Evolutionary conservation across 148 eudicot species (phyloP).

Genomic region (Spergularia bocconei): DNA sequence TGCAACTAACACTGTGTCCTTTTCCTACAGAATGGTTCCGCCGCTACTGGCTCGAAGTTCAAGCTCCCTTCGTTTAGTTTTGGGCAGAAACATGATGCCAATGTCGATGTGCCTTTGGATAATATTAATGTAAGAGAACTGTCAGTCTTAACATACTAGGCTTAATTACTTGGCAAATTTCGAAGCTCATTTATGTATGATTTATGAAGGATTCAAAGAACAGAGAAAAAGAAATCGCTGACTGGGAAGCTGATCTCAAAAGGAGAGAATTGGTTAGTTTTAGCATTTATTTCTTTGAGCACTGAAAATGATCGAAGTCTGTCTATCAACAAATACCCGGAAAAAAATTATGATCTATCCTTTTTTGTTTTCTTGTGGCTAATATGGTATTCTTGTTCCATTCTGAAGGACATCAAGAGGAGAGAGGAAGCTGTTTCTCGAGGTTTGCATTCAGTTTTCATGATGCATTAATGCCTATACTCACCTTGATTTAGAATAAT

Average conservation of each 20-base stretch:
- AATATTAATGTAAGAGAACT: slow-evolving; percentile 55
- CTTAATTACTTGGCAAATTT: slow-evolving; percentile 11
- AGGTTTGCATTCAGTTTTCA: slow-evolving; percentile 23
- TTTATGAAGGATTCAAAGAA: slow-evolving; percentile 65
- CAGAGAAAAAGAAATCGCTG: slow-evolving; percentile 58
- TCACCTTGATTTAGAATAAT: neutral
- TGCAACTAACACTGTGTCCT: neutral
- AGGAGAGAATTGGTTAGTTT: slow-evolving; percentile 61
- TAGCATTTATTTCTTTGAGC: neutral
- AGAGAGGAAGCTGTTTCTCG: slow-evolving; percentile 49
- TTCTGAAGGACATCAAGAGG: slow-evolving; percentile 46
- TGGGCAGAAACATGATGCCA: slow-evolving; percentile 97
- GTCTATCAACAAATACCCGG: neutral
- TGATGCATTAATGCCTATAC: neutral
- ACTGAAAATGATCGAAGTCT: neutral
- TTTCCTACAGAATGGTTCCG: slow-evolving; percentile 64
- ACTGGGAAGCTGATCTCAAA: slow-evolving; percentile 63
- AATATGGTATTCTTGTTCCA: neutral
- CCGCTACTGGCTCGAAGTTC: slow-evolving; percentile 72
- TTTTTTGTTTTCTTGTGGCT: slow-evolving; percentile 1
- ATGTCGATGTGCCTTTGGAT: slow-evolving; percentile 84
- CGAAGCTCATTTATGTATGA: slow-evolving; percentile 9
- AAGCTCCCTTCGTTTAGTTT: slow-evolving; percentile 77
- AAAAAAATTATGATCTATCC: neutral
- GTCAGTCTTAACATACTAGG: slow-evolving; percentile 9